Evolutionary conservation across 2,329 filamentous ascomycete genomes (phyloP).

Genomic region (Aspergillus uvarum): DNA sequence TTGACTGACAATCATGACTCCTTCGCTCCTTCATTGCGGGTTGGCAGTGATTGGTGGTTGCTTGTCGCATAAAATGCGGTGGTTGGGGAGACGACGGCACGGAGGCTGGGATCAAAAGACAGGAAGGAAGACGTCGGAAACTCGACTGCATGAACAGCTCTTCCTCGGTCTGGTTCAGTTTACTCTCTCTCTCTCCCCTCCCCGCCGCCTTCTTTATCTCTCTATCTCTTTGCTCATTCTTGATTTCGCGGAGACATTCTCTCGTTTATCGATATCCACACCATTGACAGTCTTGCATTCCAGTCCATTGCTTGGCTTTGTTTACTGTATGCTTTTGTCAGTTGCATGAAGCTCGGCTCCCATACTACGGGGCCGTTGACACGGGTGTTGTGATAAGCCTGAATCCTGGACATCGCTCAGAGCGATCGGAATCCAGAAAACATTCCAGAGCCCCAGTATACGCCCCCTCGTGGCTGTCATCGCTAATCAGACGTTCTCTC

Average conservation of each 20-base stretch:
- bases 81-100: conserved; percentile 31
- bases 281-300: neutral
- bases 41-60: conserved; percentile 15
- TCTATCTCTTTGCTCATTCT: neutral
- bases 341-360: neutral
- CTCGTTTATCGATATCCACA: neutral
- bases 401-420: neutral
- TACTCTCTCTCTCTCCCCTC: too few species aligned
- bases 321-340: neutral
- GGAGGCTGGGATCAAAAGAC: conserved; percentile 33
- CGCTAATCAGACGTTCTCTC: conserved; percentile 6
- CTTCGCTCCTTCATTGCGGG: neutral
- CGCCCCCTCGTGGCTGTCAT: conserved; percentile 5
- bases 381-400: neutral
- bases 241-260: neutral
- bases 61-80: conserved; percentile 33
- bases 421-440: conserved; percentile 7
- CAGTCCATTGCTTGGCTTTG: conserved; percentile 7
- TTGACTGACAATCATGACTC: conserved; percentile 4
- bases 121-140: neutral
- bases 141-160: conserved; percentile 1
- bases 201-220: neutral
- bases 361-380: neutral
- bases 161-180: neutral
- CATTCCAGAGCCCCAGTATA: conserved; percentile 6